Conservation (phyloP, 2,329 filamentous ascomycete species). For the Epichloe sibirici region DNA sequence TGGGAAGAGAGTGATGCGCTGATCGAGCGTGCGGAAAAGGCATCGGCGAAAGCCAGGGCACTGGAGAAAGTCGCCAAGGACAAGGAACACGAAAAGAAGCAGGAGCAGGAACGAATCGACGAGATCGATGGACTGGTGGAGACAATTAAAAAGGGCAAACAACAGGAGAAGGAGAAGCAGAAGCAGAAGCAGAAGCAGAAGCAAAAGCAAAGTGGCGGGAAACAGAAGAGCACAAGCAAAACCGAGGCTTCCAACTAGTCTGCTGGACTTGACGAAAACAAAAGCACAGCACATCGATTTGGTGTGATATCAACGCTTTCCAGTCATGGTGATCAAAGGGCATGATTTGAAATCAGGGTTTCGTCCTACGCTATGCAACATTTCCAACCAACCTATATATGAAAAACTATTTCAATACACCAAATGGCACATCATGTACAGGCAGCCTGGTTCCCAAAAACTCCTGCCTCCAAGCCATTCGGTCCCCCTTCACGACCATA, state of each 20-base stretch:
- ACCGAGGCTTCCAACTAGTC: not conserved
- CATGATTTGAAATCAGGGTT: no score
- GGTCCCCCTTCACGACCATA: no score
- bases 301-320: no score
- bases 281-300: no score
- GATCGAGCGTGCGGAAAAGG: slow-evolving; percentile 71
- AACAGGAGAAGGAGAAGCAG: slow-evolving; percentile 17
- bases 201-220: not conserved
- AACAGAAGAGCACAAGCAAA: not conserved
- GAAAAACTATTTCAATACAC: no score
- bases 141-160: slow-evolving; percentile 31
- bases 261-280: not conserved
- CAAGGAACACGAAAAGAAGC: slow-evolving; percentile 19
- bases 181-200: slow-evolving; percentile 12
- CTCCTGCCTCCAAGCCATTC: no score
- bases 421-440: no score
- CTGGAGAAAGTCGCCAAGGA: slow-evolving; percentile 26
- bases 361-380: no score
- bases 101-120: slow-evolving; percentile 20
- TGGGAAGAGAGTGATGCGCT: slow-evolving; percentile 85
- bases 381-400: no score
- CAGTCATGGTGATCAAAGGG: no score
- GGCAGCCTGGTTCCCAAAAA: no score
- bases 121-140: slow-evolving; percentile 28
- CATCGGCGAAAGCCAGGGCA: slow-evolving; percentile 48